phyloP scores from a whole-genome alignment of 192 early-diverging fungal genomes.

The Chytriomyces sp. region DNA sequence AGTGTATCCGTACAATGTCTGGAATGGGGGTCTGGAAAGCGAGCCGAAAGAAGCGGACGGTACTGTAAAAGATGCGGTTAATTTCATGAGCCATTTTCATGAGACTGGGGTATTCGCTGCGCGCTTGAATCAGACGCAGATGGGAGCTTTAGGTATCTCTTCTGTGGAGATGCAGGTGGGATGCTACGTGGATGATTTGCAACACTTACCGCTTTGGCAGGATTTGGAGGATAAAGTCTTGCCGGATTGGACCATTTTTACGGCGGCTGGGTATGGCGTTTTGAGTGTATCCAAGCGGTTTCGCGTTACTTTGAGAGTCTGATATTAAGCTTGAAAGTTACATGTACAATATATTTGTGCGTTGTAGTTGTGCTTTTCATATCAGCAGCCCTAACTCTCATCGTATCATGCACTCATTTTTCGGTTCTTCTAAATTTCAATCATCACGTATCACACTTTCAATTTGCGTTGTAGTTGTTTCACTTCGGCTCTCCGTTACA shows the following conservation, averaged over 20 bases:
- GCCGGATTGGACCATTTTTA: constrained; percentile 9
- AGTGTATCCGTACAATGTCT: constrained; percentile 11
- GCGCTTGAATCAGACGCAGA: constrained; percentile 1
- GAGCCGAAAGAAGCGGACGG: background rate
- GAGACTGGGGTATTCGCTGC: background rate
- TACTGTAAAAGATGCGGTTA: background rate
- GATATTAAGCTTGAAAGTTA: background rate
- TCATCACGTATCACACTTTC: too few relatives aligned
- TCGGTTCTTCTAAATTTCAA: too few relatives aligned
- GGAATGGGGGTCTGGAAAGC: background rate
- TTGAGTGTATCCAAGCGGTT: constrained; percentile 13
- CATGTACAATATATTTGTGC: too few relatives aligned
- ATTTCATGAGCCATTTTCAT: background rate
- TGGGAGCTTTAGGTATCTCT: background rate
- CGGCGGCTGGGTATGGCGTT: background rate
- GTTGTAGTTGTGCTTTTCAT: too few relatives aligned
- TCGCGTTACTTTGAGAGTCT: background rate
- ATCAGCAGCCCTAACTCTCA: too few relatives aligned
- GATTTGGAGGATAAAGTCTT: background rate
- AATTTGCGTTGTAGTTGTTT: too few relatives aligned
- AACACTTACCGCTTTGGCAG: constrained; percentile 1
- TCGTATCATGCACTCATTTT: too few relatives aligned
- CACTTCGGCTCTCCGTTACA: too few relatives aligned
- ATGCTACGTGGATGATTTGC: constrained; percentile 17
- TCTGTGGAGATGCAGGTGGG: constrained; percentile 13